Conservation (phyloP, 495 filamentous ascomycete species). For the Apiosordaria backusii region DNA sequence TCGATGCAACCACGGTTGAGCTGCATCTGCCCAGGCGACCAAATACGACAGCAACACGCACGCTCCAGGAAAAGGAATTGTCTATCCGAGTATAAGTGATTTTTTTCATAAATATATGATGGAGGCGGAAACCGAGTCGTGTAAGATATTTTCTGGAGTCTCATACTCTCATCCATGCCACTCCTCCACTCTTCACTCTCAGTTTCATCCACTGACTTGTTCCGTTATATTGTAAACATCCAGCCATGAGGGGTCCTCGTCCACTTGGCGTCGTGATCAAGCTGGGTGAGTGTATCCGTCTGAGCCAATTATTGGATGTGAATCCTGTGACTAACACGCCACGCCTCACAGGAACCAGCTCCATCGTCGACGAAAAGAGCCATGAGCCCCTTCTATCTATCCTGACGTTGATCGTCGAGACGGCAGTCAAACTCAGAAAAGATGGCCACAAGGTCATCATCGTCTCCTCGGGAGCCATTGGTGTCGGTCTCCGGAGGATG, state of each 20-base stretch:
- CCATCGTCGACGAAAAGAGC: constrained; percentile 95
- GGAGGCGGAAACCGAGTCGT: constrained; percentile 21
- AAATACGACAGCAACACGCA: constrained; percentile 9
- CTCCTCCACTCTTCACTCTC: background rate
- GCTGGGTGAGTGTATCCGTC: constrained; percentile 65
- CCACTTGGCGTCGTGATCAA: constrained; percentile 85
- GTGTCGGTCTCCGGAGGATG: constrained; percentile 85
- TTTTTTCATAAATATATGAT: constrained; percentile 20
- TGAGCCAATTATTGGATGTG: background rate
- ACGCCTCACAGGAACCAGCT: constrained; percentile 73
- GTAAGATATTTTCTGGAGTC: constrained; percentile 20
- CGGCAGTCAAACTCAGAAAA: constrained; percentile 74
- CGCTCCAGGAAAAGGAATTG: background rate
- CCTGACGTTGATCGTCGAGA: constrained; percentile 86
- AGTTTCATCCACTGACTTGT: background rate
- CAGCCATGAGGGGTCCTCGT: constrained; percentile 51
- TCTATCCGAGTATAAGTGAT: constrained; percentile 6
- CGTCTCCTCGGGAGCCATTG: constrained; percentile 95
- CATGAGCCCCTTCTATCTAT: constrained; percentile 94
- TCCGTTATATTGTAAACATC: constrained; percentile 5
- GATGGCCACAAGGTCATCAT: constrained; percentile 93
- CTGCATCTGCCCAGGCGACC: constrained; percentile 14
- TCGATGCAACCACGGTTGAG: constrained; percentile 13
- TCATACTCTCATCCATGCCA: background rate
- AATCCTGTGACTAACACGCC: constrained; percentile 9